A percentile compares a stretch with the other conserved stretches of the same genome.
Conservation (phyloP, 1,139 yeast species). For the Protomyces macrosporus region DNA sequence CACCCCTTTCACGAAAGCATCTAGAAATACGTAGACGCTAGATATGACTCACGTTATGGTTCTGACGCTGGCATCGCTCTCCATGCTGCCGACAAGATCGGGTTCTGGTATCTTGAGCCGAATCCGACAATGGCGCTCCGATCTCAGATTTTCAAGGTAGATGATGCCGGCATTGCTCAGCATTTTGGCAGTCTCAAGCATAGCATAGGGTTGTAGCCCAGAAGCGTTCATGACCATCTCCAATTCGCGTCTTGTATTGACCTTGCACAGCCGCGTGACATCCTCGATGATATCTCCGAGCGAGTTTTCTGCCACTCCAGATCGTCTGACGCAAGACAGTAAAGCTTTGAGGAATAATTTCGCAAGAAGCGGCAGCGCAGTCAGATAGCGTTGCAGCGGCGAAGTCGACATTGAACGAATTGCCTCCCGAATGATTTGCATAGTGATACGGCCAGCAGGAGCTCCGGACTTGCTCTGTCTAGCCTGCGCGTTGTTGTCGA, state of each 20-base stretch:
- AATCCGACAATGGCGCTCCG: conserved; percentile 8
- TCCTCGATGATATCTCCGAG: conserved; percentile 77
- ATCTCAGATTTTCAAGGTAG: conserved; percentile 46
- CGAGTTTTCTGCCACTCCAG: conserved; percentile 62
- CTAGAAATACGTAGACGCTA: neutral
- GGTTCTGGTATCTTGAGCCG: conserved; percentile 13
- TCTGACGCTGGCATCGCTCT: neutral
- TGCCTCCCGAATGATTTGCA: conserved; percentile 69
- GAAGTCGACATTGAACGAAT: conserved; percentile 73
- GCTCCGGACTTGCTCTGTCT: conserved; percentile 35
- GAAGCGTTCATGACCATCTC: conserved; percentile 26
- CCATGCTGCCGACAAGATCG: conserved; percentile 5
- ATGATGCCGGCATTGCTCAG: conserved; percentile 74
- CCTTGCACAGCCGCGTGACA: conserved; percentile 44
- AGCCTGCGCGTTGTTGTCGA: conserved; percentile 19
- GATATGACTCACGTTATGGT: neutral
- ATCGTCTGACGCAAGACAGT: conserved; percentile 57
- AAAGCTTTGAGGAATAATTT: conserved; percentile 68
- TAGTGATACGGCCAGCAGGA: conserved; percentile 50
- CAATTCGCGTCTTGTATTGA: conserved; percentile 22
- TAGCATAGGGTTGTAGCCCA: conserved; percentile 42
- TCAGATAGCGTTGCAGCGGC: conserved; percentile 58
- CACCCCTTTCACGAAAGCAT: neutral
- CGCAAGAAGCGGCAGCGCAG: conserved; percentile 58
- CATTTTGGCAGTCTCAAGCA: conserved; percentile 55